These are phyloP conservation scores for Aristolochia contorta DNA, from an alignment of 164 flowering plant species.

Conservation along the genomic window DNA sequence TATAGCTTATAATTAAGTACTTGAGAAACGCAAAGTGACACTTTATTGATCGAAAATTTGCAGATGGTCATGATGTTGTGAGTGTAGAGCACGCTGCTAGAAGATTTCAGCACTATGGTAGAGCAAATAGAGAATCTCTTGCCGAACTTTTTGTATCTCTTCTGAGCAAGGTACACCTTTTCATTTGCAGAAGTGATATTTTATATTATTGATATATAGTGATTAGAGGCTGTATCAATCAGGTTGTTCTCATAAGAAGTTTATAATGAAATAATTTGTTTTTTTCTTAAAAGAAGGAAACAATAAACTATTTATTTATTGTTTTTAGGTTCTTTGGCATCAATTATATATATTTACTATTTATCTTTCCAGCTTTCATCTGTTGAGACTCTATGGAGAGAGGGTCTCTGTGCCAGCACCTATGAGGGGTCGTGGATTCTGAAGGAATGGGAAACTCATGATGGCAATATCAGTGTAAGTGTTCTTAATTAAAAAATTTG, in stretches of 20 bases:
- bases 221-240: background rate
- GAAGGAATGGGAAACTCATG: constrained; percentile 33
- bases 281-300: background rate
- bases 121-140: constrained; percentile 41
- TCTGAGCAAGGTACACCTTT: constrained; percentile 35
- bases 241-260: background rate
- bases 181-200: background rate
- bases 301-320: background rate
- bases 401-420: constrained; percentile 52
- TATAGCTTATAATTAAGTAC: no score
- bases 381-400: constrained; percentile 43
- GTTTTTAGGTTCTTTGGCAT: background rate
- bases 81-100: constrained; percentile 20
- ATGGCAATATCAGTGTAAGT: constrained; percentile 37
- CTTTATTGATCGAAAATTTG: constrained; percentile 7
- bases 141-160: constrained; percentile 49
- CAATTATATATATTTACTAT: no score
- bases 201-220: background rate
- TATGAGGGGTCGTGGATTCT: constrained; percentile 43
- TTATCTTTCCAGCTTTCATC: constrained; percentile 41
- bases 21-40: background rate
- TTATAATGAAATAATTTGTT: background rate
- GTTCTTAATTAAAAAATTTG: background rate
- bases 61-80: constrained; percentile 50
- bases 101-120: constrained; percentile 34